These are phyloP conservation scores for Areca catechu DNA, from an alignment of 176 grass and related monocot species.

Conservation along the genomic window DNA sequence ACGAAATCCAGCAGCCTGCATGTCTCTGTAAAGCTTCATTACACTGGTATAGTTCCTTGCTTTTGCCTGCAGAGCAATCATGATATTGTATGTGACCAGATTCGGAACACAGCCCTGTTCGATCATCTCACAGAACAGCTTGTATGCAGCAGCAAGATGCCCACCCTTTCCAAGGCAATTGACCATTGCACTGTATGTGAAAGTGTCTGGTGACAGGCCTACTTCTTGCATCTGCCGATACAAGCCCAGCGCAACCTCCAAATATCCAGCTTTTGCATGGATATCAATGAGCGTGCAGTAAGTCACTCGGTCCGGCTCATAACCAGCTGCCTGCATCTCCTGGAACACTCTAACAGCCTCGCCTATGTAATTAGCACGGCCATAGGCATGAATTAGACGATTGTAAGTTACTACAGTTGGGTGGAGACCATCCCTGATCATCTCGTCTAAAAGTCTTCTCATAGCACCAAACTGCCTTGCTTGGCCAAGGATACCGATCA, in stretches of 20 bases:
- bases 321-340: conserved; percentile 77
- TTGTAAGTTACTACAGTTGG: conserved; percentile 93
- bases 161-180: conserved; percentile 94
- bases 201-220: conserved; percentile 77
- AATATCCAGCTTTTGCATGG: conserved; percentile 85
- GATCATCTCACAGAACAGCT: conserved; percentile 89
- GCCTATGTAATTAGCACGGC: conserved; percentile 72
- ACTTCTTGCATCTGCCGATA: conserved; percentile 74
- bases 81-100: conserved; percentile 94
- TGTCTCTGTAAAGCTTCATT: conserved; percentile 91
- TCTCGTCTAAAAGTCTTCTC: conserved; percentile 80
- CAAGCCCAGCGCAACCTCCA: conserved; percentile 70
- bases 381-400: conserved; percentile 90
- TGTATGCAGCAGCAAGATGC: conserved; percentile 55
- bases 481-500: conserved; percentile 94
- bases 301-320: conserved; percentile 67
- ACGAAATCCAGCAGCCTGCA: conserved; percentile 85
- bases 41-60: conserved; percentile 80
- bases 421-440: conserved; percentile 56
- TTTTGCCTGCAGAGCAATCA: conserved; percentile 89
- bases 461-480: conserved; percentile 64
- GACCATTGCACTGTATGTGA: conserved; percentile 96
- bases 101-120: conserved; percentile 82
- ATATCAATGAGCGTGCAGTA: conserved; percentile 95
- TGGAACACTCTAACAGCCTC: conserved; percentile 76